Conservation (phyloP, 148 eudicot genomes). For the Cornus suecica region DNA sequence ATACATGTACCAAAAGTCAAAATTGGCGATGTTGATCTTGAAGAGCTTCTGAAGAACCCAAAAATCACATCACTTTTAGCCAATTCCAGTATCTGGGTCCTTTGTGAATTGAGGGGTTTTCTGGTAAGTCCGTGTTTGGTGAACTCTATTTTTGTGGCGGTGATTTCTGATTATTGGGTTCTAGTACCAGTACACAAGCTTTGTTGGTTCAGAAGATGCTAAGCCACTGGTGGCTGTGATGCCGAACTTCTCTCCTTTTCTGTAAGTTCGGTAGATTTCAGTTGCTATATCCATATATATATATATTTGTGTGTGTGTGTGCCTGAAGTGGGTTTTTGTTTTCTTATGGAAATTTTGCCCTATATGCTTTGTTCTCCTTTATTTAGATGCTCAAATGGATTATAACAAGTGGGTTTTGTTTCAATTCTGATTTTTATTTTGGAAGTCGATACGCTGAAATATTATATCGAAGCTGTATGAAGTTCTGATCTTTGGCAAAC, state of each 20-base stretch:
- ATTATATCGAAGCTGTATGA: too few relatives aligned
- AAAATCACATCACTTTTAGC: not conserved
- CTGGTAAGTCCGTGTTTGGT: not conserved
- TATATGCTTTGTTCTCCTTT: not conserved
- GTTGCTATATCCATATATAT: not conserved
- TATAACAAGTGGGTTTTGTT: not conserved
- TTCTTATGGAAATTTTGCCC: not conserved
- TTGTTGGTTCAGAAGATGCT: slow-evolving; percentile 1
- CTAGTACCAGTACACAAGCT: not conserved
- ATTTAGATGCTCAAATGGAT: not conserved
- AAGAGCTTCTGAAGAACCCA: slow-evolving; percentile 1
- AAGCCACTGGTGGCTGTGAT: slow-evolving; percentile 6
- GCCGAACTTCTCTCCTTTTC: not conserved
- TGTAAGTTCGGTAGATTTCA: not conserved
- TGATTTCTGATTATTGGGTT: not conserved
- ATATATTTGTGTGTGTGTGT: not conserved
- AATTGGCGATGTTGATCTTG: slow-evolving; percentile 17
- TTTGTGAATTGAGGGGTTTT: not conserved
- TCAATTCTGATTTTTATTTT: not conserved
- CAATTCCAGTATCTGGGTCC: not conserved
- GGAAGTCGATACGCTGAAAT: not conserved
- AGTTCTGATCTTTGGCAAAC: not conserved
- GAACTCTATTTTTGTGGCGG: not conserved
- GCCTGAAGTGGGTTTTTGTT: not conserved
- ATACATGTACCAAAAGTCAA: slow-evolving; percentile 17